These are phyloP conservation scores for Epithele typhae DNA, from an alignment of 768 basidiomycete genomes.

Conservation along the genomic window DNA sequence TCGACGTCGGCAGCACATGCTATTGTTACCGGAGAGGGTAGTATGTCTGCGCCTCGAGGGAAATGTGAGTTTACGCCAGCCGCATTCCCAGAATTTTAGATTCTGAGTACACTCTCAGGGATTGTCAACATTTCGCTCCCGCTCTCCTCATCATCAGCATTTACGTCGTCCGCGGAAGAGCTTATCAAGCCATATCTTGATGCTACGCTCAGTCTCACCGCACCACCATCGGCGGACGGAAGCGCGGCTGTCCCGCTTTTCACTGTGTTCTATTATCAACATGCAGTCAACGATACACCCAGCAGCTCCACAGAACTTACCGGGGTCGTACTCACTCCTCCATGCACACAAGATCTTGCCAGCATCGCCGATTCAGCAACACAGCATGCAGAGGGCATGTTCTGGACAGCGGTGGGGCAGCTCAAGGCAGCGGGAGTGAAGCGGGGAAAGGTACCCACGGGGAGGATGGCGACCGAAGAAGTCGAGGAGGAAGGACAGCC, in stretches of 20 bases:
- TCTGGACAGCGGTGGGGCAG: slow-evolving; percentile 39
- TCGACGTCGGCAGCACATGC: slow-evolving; percentile 47
- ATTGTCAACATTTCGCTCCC: slow-evolving; percentile 58
- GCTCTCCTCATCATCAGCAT: slow-evolving; percentile 20
- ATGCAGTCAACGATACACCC: slow-evolving; percentile 14
- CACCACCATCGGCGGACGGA: slow-evolving; percentile 1
- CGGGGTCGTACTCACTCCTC: slow-evolving; percentile 28
- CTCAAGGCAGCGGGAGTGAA: slow-evolving; percentile 25
- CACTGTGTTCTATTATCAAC: slow-evolving; percentile 53
- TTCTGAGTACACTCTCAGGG: no score
- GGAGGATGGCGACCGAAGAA: slow-evolving; percentile 23
- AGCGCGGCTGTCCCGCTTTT: slow-evolving; percentile 40
- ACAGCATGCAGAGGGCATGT: slow-evolving; percentile 50
- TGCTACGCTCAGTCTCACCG: slow-evolving; percentile 33
- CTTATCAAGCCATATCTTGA: slow-evolving; percentile 57
- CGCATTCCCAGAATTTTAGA: no score
- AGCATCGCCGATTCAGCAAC: slow-evolving; percentile 57
- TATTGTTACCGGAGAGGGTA: slow-evolving; percentile 67
- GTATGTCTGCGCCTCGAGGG: slow-evolving; percentile 67
- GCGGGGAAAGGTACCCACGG: slow-evolving; percentile 18
- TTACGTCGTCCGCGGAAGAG: slow-evolving; percentile 30
- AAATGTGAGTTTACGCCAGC: slow-evolving; percentile 61
- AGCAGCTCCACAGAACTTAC: slow-evolving; percentile 7
- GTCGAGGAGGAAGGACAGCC: slow-evolving; percentile 38
- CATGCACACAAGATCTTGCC: slow-evolving; percentile 34